A percentile compares a stretch with the other conserved stretches of the same genome.
These are phyloP conservation scores for Nakazawaea holstii DNA, from an alignment of 805 yeast species.

Conservation along the genomic window DNA sequence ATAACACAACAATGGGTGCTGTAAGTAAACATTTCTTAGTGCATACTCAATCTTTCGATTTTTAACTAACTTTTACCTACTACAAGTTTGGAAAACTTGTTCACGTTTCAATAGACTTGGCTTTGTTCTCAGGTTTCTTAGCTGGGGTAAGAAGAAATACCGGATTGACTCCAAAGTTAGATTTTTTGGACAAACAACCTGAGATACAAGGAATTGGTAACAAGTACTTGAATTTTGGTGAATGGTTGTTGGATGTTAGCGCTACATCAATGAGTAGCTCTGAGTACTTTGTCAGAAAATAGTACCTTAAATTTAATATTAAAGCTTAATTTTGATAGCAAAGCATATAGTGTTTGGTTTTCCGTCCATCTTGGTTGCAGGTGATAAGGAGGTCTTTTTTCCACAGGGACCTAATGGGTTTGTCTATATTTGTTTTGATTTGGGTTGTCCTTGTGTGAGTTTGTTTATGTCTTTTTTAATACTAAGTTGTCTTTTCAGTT, in stretches of 20 bases:
- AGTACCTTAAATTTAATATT: neutral
- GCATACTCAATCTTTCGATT: no score
- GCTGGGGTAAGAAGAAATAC: constrained; percentile 73
- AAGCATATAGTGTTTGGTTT: neutral
- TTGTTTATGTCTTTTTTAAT: no score
- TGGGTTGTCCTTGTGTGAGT: no score
- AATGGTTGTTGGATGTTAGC: constrained; percentile 67
- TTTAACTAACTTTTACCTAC: neutral
- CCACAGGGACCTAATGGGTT: no score
- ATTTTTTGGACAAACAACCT: constrained; percentile 36
- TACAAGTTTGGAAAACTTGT: constrained; percentile 44
- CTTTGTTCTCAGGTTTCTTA: constrained; percentile 57
- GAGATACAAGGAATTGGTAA: constrained; percentile 46
- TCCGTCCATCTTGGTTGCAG: neutral
- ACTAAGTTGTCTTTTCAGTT: no score
- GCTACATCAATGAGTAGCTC: constrained; percentile 69
- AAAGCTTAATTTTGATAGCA: neutral
- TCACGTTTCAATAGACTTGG: constrained; percentile 56
- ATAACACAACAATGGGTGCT: no score
- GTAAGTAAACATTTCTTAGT: no score
- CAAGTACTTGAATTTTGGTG: constrained; percentile 82
- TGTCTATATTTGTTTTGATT: no score
- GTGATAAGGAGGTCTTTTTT: no score
- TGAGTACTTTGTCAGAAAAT: constrained; percentile 63
- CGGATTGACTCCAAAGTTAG: constrained; percentile 58